These are phyloP conservation scores for Thalia dealbata DNA, from an alignment of 176 grass and related monocot species.

Conservation along the genomic window DNA sequence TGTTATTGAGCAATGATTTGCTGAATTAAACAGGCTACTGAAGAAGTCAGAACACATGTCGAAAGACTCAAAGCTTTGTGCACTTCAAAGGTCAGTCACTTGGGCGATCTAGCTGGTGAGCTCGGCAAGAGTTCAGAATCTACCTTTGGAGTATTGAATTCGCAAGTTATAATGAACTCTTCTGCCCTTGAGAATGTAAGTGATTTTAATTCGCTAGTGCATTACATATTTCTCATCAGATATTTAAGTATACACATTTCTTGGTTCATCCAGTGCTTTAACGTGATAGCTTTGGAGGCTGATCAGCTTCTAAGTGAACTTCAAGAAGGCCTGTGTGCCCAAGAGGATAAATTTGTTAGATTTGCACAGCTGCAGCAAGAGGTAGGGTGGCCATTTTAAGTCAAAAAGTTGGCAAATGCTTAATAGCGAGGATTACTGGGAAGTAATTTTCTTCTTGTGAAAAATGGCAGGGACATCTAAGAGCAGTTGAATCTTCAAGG, in stretches of 20 bases:
- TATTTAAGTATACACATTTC: not conserved
- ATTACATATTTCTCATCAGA: not conserved
- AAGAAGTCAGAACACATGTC: slow-evolving; percentile 40
- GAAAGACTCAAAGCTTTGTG: slow-evolving; percentile 40
- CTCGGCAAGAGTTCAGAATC: slow-evolving; percentile 33
- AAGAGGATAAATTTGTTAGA: slow-evolving; percentile 62
- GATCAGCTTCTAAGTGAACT: slow-evolving; percentile 78
- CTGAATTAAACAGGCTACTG: slow-evolving; percentile 27
- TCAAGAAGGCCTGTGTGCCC: slow-evolving; percentile 60
- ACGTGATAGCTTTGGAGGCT: slow-evolving; percentile 70
- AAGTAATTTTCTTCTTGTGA: slow-evolving; percentile 12
- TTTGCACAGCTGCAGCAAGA: slow-evolving; percentile 83
- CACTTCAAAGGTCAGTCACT: slow-evolving; percentile 32
- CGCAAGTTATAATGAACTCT: slow-evolving; percentile 41
- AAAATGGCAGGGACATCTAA: slow-evolving; percentile 59
- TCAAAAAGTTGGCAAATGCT: slow-evolving; percentile 9
- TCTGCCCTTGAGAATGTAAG: slow-evolving; percentile 63
- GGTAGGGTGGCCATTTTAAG: slow-evolving; percentile 33
- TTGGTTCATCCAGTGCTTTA: slow-evolving; percentile 48
- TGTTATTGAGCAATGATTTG: not conserved
- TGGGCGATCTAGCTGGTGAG: slow-evolving; percentile 44
- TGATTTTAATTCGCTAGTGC: not conserved
- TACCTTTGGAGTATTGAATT: slow-evolving; percentile 48
- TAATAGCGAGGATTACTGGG: slow-evolving; percentile 4
- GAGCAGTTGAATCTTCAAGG: slow-evolving; percentile 64